Evolutionary conservation across 208 protist genomes (phyloP), one percentile per base, ranked within the genome.

Genomic region (Trypanosoma melophagium): DNA sequence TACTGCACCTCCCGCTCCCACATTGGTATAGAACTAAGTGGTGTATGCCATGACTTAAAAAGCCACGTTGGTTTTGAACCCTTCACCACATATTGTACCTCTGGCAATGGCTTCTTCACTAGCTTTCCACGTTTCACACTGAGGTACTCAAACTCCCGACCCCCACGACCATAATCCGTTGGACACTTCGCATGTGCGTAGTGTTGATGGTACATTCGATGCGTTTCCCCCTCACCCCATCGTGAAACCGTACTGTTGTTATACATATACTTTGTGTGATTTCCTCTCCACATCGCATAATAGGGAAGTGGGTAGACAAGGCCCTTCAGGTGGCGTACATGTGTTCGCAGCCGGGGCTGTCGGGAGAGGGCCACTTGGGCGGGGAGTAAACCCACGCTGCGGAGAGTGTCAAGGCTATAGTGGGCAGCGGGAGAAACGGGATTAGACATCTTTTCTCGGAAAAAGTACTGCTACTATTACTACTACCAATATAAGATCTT

Each of bases 1-100:
- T 96, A 96, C 81, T 94, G 86, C 56, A 96, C 87, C 74, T 96
- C 88, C 40, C 91, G 79, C 72, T 94, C 80, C 91, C 91, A 96
- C 86, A 93, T 94, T 31, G 67, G 85, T 21, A 80, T 69, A 38
- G 88, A 76, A 10, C 73, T 80, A 21, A 94, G 74, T 4, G 91
- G 83, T 63, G 87, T 89, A 76, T 96, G 88, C 89, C 91, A 96
- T 54, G 91, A 94, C 79, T 96, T 96, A 72, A 92, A 96, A 35
- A 94, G 66, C 89, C 91, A 96, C 69, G 77, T 83, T 17, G 91
- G 91, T 70, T 90, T 90, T 31, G 88, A 86, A 16, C 69, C 74
- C 16, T 69, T 63, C 38, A 67, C 19, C n/a, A 90, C 85, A 65
- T 96, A 96, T 77, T 96, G 91, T 54, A 94, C 88, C 52, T 70